Evolutionary conservation across 73 alveolate genomes (phyloP).

Genomic region (Symbiodinium pilosum): DNA sequence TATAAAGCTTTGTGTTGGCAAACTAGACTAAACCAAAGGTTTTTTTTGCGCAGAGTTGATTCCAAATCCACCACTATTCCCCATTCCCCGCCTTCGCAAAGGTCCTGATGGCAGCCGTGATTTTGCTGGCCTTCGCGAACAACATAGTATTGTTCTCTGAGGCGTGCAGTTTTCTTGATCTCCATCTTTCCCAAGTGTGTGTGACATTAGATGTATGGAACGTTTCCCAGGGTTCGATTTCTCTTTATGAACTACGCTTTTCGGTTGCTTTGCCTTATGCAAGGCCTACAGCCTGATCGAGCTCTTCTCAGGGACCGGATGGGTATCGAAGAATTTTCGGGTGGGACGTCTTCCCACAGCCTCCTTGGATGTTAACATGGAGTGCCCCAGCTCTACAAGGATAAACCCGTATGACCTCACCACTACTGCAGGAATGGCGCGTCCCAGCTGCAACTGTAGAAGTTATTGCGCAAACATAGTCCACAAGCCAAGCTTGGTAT

Average conservation of each 20-base stretch:
- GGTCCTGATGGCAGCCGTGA: conserved; percentile 6
- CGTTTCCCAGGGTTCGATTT: not conserved
- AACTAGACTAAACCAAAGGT: too few relatives aligned
- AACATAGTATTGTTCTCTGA: not conserved
- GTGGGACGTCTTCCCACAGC: not conserved
- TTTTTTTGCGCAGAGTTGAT: too few relatives aligned
- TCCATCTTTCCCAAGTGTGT: not conserved
- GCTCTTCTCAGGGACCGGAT: conserved; percentile 30
- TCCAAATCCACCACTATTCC: too few relatives aligned
- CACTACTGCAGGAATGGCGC: not conserved
- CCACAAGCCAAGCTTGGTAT: too few relatives aligned
- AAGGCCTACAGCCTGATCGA: conserved; percentile 23
- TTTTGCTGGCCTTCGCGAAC: not conserved
- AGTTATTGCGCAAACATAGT: too few relatives aligned
- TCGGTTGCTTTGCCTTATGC: too few relatives aligned
- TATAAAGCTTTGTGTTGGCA: too few relatives aligned
- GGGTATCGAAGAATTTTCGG: conserved; percentile 12
- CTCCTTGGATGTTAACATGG: not conserved
- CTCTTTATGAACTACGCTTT: not conserved
- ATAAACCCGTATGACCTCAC: not conserved
- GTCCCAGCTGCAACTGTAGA: too few relatives aligned
- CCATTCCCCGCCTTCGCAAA: too few relatives aligned
- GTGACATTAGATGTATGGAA: too few relatives aligned
- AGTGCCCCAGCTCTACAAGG: not conserved
- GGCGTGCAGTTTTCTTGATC: not conserved